Evolutionary conservation across 345 rosid genomes (phyloP).

Genomic region (Citrus cavaleriei): DNA sequence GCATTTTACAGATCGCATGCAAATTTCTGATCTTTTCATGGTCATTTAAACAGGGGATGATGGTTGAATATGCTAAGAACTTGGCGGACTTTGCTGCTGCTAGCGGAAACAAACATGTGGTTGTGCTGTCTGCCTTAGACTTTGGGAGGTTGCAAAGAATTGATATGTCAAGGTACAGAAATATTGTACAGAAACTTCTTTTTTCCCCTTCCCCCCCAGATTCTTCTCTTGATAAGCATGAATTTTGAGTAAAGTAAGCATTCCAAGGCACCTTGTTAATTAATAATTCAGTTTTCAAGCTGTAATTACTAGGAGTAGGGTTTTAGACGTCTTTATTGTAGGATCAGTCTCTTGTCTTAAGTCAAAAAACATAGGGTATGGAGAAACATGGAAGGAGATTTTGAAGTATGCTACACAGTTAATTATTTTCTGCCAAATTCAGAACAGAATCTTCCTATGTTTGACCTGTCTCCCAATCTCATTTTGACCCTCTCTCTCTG

Average conservation of each 20-base stretch:
- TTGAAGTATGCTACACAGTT: not conserved
- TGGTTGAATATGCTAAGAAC: conserved; percentile 71
- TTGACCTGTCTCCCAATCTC: not conserved
- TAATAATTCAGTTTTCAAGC: not conserved
- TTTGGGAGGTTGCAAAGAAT: conserved; percentile 80
- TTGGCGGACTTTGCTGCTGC: conserved; percentile 76
- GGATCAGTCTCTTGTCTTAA: not conserved
- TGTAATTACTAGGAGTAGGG: not conserved
- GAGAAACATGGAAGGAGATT: not conserved
- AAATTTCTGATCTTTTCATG: conserved; percentile 8
- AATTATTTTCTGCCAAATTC: not conserved
- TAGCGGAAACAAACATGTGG: conserved; percentile 66
- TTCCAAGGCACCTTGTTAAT: not conserved
- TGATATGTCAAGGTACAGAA: conserved; percentile 70
- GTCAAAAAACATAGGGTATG: not conserved
- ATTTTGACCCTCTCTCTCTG: no score
- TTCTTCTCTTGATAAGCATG: no score
- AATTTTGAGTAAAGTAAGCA: no score
- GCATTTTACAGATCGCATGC: not conserved
- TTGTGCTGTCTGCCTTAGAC: conserved; percentile 81
- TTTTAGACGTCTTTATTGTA: not conserved
- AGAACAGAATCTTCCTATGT: not conserved
- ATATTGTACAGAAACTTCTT: not conserved
- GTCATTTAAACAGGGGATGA: conserved; percentile 57
- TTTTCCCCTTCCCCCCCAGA: not conserved